Evolutionary conservation across 768 basidiomycete species (phyloP), one percentile per base, ranked within the genome.

Genomic region (Auricularia sp.): DNA sequence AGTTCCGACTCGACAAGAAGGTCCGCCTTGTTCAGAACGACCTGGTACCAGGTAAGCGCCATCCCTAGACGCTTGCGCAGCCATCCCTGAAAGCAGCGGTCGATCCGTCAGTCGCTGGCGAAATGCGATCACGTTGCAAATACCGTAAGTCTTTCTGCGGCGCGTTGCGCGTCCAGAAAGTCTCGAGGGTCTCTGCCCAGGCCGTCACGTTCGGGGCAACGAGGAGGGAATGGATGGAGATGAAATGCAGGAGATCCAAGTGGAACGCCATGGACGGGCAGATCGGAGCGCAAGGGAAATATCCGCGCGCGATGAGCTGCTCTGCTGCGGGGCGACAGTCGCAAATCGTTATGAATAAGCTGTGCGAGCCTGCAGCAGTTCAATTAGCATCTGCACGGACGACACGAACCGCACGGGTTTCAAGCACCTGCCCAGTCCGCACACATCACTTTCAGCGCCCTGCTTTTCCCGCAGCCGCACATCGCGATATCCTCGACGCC

Each of bases 251-350:
- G 4, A 66, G 35, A 34, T 65, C 65, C 39, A 60, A 7, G 64
- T 36, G 35, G 43, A 64, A 34, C 14, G 63, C 65, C 11, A 66
- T 16, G 5, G 65, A 54, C n/a, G 65, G 65, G 16, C 53, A 33
- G 11, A 14, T 16, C 5, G 65, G 65, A 4, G 65, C 63, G 34
- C 65, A 66, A 11, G 65, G 65, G 36, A 66, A 64, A 23, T 54
- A 59, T 14, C 65, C 63, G 5, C 16, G 63, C 21, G 29, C 42
- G 33, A 66, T 18, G 5, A 66, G 34, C 39, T 64, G 39, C 21
- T 16, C 54, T 29, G 23, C 35, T 10, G 64, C 64, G 6, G 34
- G n/a, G 14, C 53, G 11, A 58, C 62, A 63, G 4, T 51, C 16
- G 54, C 62, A 63, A 6, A 63, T 51, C 5, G 6, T 5, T 16